Evolutionary conservation across 441 rosid species (phyloP), one percentile per base, ranked within the genome.

Genomic region (Adansonia madagascariensis): DNA sequence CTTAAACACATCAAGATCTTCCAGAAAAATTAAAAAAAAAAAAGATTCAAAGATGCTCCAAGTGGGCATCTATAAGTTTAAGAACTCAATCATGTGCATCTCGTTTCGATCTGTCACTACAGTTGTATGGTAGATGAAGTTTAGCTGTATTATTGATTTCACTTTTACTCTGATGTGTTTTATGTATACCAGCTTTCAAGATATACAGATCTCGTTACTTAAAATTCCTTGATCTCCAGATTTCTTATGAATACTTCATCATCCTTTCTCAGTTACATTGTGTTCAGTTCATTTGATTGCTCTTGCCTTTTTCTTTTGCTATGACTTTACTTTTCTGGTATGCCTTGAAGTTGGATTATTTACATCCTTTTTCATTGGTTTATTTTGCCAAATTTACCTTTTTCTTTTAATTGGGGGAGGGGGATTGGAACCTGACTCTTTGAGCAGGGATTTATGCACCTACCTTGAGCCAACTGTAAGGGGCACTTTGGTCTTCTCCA

Each of bases 41-140:
- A 49, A 50, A 0, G 35, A 39, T n/a, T 11, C 31, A 73, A 12
- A 39, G 53, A 43, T 62, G 17, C 31, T 62, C 18, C 9, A 4
- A 49, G 12, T 74, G 10, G 17, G 70, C 44, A 75, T 41, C 71
- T 62, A 46, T 60, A 63, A 63, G 27, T 75, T 31, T 53, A 15
- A 35, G 10, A 15, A 61, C 22, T 17, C 68, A 57, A 6, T 71
- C 74, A 27, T 18, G 8, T 73, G 50, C 10, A 11, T 57, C 61
- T 8, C 14, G 22, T 50, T 70, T 70, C 75, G 15, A 57, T 11
- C 52, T 55, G 75, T 56, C 61, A n/a, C 31, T 70, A 61, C 12
- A 18, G 75, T 53, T 71, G 49, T 53, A 27, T 35, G 11, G n/a
- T 56, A 39, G 17, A 55, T 53, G 52, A 56, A 22, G 75, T 55